Evolutionary conservation across 768 basidiomycete species (phyloP).

Genomic region (Floccularia luteovirens): DNA sequence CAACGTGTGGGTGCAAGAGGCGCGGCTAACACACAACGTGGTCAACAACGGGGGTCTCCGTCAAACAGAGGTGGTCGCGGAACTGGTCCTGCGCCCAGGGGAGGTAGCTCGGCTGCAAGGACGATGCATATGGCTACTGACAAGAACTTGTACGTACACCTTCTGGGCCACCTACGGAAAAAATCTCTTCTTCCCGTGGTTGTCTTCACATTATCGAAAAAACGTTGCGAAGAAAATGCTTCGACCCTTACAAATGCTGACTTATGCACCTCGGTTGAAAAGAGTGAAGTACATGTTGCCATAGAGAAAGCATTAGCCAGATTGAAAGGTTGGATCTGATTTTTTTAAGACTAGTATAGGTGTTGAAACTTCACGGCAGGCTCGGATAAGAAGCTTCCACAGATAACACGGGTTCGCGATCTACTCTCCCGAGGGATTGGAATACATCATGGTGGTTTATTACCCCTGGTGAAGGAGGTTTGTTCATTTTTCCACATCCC

Average conservation of each 20-base stretch:
- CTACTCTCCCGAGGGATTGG: conserved; percentile 90
- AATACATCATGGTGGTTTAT: conserved; percentile 92
- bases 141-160: conserved; percentile 90
- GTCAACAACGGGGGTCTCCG: conserved; percentile 46
- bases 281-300: conserved; percentile 93
- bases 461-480: conserved; percentile 97
- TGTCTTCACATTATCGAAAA: conserved; percentile 96
- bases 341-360: conserved; percentile 3
- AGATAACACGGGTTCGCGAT: conserved; percentile 86
- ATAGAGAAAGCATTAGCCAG: conserved; percentile 89
- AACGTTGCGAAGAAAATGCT: conserved; percentile 95
- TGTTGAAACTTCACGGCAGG: conserved; percentile 34
- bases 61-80: conserved; percentile 34
- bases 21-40: conserved; percentile 45
- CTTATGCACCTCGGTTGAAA: conserved; percentile 83
- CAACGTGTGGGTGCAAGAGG: conserved; percentile 81
- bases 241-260: conserved; percentile 82
- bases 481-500: conserved; percentile 10
- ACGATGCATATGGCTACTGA: conserved; percentile 67
- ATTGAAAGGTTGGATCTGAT: conserved; percentile 62
- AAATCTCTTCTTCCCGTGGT: conserved; percentile 86
- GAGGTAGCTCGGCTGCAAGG: conserved; percentile 36
- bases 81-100: conserved; percentile 18
- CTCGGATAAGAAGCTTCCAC: conserved; percentile 87
- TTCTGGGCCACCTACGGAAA: conserved; percentile 83